Evolutionary conservation across 225 moss, liverwort and hornwort genomes (phyloP), one percentile per base, ranked within the genome.

Genomic region (Physcomitrium patens): DNA sequence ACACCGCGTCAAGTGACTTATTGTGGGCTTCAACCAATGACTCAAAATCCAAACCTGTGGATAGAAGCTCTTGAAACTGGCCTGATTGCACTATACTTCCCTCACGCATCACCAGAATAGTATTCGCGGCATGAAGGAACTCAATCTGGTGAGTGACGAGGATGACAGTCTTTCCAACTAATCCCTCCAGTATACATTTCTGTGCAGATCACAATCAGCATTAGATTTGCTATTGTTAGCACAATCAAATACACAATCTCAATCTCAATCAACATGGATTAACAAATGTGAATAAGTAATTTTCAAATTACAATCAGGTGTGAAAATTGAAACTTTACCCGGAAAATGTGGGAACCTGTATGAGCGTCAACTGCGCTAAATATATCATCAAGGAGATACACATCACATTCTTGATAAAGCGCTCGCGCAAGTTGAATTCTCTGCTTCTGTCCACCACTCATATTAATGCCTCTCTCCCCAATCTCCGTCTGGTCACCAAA

Each of bases 311-410:
- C 27, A 66, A 46, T 55, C 14, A 55, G 56, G 18, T 55, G 56
- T 9, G 28, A 7, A 56, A 55, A 37, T 46, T 11, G 12, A 31
- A 50, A 42, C 59, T 79, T 60, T 16, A 93, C 97, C 82, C 87
- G 86, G 72, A 99, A 99, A 27, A 99, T 83, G 46, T 91, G 87
- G 27, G 94, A 93, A 12, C 93, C 95, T 7, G 97, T 95, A 68
- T 99, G 97, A 49, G 97, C 94, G 81, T 99, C 97, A n/a, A 99
- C 93, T 22, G 97, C 94, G 74, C 97, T 99, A 64, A 99, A 95
- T 74, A 99, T 89, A 76, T 99, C 97, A 68, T 99, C 97, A 13
- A 99, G 81, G 49, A 99, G 81, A 74, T 99, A 99, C 62, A 95
- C 71, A 74, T 99, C 91, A 72, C 89, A 86, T 78, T 95, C 85